Conservation (phyloP, 306 rosid species). For the Rosa chinensis region DNA sequence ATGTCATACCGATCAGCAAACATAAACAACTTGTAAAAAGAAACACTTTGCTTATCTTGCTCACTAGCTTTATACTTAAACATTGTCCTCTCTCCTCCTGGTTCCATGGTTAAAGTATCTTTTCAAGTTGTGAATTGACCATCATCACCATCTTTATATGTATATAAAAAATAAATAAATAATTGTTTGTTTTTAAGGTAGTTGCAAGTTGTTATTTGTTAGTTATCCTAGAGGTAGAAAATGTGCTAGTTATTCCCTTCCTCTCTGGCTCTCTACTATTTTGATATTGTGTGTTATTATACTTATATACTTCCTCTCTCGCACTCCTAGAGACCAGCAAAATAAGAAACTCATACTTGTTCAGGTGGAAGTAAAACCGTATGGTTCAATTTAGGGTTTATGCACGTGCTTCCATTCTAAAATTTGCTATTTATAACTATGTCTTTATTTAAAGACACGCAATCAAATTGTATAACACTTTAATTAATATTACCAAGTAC, state of each 20-base stretch:
- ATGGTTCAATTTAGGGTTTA: too few species aligned
- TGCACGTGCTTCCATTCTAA: too few species aligned
- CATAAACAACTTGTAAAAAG: conserved; percentile 60
- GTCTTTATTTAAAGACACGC: too few species aligned
- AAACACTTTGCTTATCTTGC: conserved; percentile 35
- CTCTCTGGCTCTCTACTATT: neutral
- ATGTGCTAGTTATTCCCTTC: neutral
- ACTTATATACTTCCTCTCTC: too few species aligned
- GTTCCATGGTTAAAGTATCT: neutral
- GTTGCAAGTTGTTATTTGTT: neutral
- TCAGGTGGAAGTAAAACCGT: too few species aligned
- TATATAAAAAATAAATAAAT: neutral
- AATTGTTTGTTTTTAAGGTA: neutral
- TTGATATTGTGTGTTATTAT: neutral
- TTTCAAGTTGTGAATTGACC: neutral
- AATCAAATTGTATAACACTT: too few species aligned
- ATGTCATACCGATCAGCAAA: conserved; percentile 64
- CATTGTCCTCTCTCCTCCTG: neutral
- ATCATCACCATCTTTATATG: neutral
- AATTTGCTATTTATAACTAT: too few species aligned
- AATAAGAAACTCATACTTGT: too few species aligned
- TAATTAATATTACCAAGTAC: too few species aligned
- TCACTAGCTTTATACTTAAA: neutral
- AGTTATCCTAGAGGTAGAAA: neutral
- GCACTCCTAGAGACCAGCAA: too few species aligned